Percentiles rank a stretch among this genome's conserved stretches.
Conservation (phyloP, 1,139 yeast genomes). For the Scheffersomyces titani region DNA sequence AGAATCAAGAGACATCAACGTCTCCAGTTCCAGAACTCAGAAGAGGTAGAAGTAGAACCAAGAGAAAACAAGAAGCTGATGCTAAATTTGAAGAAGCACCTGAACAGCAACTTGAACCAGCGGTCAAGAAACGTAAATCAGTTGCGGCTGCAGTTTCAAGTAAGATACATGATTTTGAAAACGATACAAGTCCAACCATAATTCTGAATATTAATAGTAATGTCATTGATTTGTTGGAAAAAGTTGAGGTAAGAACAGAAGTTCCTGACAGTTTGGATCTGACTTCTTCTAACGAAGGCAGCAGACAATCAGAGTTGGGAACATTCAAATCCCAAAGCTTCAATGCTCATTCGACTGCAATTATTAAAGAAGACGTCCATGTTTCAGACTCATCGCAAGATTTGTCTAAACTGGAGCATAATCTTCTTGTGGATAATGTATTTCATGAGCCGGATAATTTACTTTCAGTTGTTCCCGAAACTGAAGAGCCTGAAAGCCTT, state of each 20-base stretch:
- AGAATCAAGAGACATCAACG: conserved; percentile 1
- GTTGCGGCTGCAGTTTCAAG: not conserved
- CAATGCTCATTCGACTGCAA: conserved; percentile 7
- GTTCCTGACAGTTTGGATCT: not conserved
- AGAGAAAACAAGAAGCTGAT: not conserved
- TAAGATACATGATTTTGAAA: not conserved
- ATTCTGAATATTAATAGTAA: not conserved
- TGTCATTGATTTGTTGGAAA: not conserved
- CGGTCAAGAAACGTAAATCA: not conserved
- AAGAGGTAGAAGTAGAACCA: not conserved
- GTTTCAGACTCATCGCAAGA: not conserved
- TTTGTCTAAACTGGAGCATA: not conserved
- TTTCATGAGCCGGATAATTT: not conserved
- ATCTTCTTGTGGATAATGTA: not conserved
- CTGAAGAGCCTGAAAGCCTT: not conserved
- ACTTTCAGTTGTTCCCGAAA: not conserved
- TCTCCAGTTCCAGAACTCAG: not conserved
- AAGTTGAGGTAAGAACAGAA: not conserved
- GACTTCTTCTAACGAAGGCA: not conserved
- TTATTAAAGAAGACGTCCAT: not conserved
- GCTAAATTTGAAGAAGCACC: not conserved
- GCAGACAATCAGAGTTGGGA: not conserved
- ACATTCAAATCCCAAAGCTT: conserved; percentile 6
- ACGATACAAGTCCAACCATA: not conserved
- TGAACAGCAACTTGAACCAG: not conserved